Conservation (phyloP, 129 eudicot genomes). For the Oenanthe sinensis region DNA sequence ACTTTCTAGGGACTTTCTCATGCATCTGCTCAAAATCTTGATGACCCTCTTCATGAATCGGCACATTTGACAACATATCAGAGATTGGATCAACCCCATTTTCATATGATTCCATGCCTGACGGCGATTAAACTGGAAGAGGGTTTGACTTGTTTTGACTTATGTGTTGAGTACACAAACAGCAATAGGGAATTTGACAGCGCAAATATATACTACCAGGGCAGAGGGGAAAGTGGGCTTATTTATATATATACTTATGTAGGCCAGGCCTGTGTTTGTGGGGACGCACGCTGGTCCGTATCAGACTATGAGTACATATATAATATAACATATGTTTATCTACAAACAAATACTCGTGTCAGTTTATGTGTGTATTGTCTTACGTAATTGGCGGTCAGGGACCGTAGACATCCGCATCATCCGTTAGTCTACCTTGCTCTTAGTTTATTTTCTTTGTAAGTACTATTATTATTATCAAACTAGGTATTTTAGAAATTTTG, state of each 20-base stretch:
- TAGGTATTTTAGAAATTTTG: too few species aligned
- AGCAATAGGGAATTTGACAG: neutral
- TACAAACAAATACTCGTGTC: too few species aligned
- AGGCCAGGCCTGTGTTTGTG: too few species aligned
- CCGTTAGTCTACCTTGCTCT: neutral
- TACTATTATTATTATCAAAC: too few species aligned
- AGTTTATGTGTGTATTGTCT: neutral
- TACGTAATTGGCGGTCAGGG: neutral
- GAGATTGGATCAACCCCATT: neutral
- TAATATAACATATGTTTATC: neutral
- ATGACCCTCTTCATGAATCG: conserved; percentile 3
- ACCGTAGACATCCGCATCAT: neutral
- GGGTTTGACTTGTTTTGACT: conserved; percentile 19
- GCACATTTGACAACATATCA: conserved; percentile 1
- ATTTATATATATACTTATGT: too few species aligned
- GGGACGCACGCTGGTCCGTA: neutral
- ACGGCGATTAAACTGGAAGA: conserved; percentile 5
- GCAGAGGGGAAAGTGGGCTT: neutral
- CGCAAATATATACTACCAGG: neutral
- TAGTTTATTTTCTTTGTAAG: too few species aligned
- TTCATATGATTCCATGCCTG: neutral
- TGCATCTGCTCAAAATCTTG: neutral
- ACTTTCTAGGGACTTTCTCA: conserved; percentile 38
- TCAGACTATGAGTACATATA: neutral
- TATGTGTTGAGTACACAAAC: neutral